Evolutionary conservation across 768 basidiomycete genomes (phyloP).

Genomic region (Kwoniella europaea): DNA sequence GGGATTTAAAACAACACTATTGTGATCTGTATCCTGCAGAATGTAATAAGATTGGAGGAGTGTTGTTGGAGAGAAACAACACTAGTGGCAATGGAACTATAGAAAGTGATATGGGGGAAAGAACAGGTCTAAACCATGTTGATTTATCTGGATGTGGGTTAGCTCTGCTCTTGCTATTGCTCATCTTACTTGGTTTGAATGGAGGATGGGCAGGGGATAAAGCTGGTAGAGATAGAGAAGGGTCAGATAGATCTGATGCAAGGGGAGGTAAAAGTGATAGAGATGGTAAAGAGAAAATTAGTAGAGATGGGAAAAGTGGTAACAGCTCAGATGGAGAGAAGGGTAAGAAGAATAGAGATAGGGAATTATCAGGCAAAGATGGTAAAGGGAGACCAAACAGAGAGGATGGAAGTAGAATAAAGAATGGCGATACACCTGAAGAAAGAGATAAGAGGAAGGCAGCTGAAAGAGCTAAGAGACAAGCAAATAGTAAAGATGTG

Average conservation of each 20-base stretch:
- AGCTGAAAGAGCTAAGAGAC: constrained; percentile 1
- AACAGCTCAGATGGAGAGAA: not conserved
- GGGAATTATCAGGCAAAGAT: not conserved
- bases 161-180: constrained; percentile 27
- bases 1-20: constrained; percentile 27
- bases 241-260: not conserved
- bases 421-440: constrained; percentile 2
- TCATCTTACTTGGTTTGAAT: constrained; percentile 35
- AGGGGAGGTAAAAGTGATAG: not conserved
- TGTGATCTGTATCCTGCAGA: constrained; percentile 37
- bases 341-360: not conserved
- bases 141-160: constrained; percentile 33
- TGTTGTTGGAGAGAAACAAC: not conserved
- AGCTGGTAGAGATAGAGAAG: not conserved
- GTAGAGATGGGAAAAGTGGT: constrained; percentile 6
- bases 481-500: not conserved
- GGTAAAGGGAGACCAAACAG: constrained; percentile 5
- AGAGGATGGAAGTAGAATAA: not conserved
- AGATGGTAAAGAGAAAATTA: constrained; percentile 1
- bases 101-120: not conserved
- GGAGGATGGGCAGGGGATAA: constrained; percentile 21
- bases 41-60: constrained; percentile 11
- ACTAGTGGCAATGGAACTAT: constrained; percentile 6
- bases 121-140: constrained; percentile 19
- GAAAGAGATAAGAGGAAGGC: constrained; percentile 13